A percentile compares a stretch with the other conserved stretches of the same genome.
These are phyloP conservation scores for Metschnikowia chrysomelidarum DNA, from an alignment of 805 yeast species.

Conservation along the genomic window DNA sequence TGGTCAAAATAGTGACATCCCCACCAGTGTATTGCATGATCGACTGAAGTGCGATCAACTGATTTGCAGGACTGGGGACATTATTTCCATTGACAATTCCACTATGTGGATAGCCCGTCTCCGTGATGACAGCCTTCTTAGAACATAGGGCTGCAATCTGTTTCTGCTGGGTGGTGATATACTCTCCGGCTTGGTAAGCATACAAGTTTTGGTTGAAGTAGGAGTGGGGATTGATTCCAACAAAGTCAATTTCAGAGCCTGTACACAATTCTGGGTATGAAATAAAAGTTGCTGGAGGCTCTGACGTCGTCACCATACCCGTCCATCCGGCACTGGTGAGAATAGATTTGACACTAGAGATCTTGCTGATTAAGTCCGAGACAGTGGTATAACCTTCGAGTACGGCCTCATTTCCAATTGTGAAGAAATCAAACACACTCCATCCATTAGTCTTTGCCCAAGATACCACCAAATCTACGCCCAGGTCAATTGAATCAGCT, in stretches of 20 bases:
- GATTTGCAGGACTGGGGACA: slow-evolving; percentile 70
- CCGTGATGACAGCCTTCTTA: slow-evolving; percentile 62
- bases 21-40: slow-evolving; percentile 58
- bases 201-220: slow-evolving; percentile 65
- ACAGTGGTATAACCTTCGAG: slow-evolving; percentile 60
- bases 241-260: slow-evolving; percentile 68
- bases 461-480: slow-evolving; percentile 51
- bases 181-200: slow-evolving; percentile 70
- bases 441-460: slow-evolving; percentile 54
- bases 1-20: slow-evolving; percentile 69
- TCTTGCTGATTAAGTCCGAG: slow-evolving; percentile 60
- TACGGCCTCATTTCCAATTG: slow-evolving; percentile 89
- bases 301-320: slow-evolving; percentile 80
- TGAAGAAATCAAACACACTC: slow-evolving; percentile 72
- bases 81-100: slow-evolving; percentile 74
- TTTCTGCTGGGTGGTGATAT: slow-evolving; percentile 60
- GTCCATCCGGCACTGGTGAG: slow-evolving; percentile 69
- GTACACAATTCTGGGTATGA: slow-evolving; percentile 67
- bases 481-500: slow-evolving; percentile 63
- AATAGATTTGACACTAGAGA: slow-evolving; percentile 56
- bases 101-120: slow-evolving; percentile 84
- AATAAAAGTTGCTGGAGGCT: slow-evolving; percentile 78
- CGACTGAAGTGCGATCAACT: slow-evolving; percentile 61
- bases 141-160: slow-evolving; percentile 57
- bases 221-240: slow-evolving; percentile 84